Base-by-base conservation (phyloP, 805 yeast genomes). In the Wickerhamomyces mucosus region DNA sequence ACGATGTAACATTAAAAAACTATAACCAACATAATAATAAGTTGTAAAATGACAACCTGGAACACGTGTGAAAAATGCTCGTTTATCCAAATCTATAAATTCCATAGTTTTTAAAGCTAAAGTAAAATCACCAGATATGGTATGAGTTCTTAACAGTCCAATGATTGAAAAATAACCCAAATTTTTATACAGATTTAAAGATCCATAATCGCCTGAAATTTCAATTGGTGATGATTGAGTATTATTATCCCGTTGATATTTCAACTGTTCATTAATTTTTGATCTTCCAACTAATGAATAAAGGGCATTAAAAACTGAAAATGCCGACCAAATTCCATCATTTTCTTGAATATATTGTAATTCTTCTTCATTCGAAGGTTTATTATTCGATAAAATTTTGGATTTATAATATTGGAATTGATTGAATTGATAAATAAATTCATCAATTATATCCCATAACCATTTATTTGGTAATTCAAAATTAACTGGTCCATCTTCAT, bases 371-470 rank as follows among this genome's bases (percentile, higher is more conserved):
- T 41, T 35, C 27, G 49, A 53, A 6, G 26, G 7, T 10, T 10
- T 23, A 22, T 46, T 45, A 37, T 51, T 54, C 35, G 50, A 39
- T 25, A 59, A 45, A 27, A 56, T 46, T 34, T 63, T 56, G 19
- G 59, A 50, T 37, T 65, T 56, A 52, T 57, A 65, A 29, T 57
- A 46, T 29, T 66, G 55, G 36, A 63, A 67, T 41, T 59, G 56
- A 45, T 65, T 65, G 54, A 60, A 67, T 49, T 67, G 72, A 42
- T 67, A 67, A 46, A 67, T 65, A 47, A 67, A 67, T 48, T 67
- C 72, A 39, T 67, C 72, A 36, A 67, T 56, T 36, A 67, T 64
- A 34, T 67, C 72, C 72, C 72, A 67, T 16, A 63, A 52, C 72
- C 72, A 67, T 40, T 59, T 58, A 38, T 55, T 55, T 29, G 72